Evolutionary conservation across 176 grass and related monocot genomes (phyloP), one percentile per base, ranked within the genome.

Genomic region (Ananas comosus): DNA sequence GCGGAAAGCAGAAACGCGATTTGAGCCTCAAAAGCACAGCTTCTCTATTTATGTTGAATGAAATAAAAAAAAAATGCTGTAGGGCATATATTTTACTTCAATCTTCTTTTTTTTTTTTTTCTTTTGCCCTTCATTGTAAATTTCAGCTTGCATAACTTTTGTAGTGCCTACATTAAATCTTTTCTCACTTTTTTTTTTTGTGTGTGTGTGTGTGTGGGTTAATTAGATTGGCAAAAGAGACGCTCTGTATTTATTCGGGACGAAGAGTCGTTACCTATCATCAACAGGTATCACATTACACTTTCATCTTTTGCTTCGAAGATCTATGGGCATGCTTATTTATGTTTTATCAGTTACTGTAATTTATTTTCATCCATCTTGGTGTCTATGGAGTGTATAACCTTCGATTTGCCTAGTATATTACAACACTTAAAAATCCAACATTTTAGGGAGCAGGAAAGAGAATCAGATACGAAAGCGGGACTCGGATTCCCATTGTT

Each of bases 231-330:
- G 73, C 53, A 50, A 28, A 74, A 63, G n/a, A 10, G 51, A 72
- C 18, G 2, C 27, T 1, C 57, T 58, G 17, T 54, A 0, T 68
- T 53, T 73, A 28, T 65, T 82, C 64, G 64, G 65, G 77, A 61
- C 53, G 2, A 78, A 48, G 63, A 16, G 50, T 24, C 64, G 71
- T 49, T 72, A 6, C 10, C 59, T 82, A 29, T 89, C 86, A 65
- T 85, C 86, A 17, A 73, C 75, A 79, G 86, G 86, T 85, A 89
- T 48, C 49, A 16, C 3, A 68, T 49, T 68, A 28, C 48, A 53
- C 74, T 25, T 57, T 64, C 49, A 17, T 8, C 0, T 48, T 49
- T 66, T 11, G n/a, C 54, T 59, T 59, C 2, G n/a, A 59, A 61
- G 4, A 42, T 33, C 29, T n/a, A 52, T 11, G 52, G 9, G 9